A percentile compares a stretch with the other conserved stretches of the same genome.
These are phyloP conservation scores for Priceomyces carsonii DNA, from an alignment of 805 yeast species.

Conservation along the genomic window DNA sequence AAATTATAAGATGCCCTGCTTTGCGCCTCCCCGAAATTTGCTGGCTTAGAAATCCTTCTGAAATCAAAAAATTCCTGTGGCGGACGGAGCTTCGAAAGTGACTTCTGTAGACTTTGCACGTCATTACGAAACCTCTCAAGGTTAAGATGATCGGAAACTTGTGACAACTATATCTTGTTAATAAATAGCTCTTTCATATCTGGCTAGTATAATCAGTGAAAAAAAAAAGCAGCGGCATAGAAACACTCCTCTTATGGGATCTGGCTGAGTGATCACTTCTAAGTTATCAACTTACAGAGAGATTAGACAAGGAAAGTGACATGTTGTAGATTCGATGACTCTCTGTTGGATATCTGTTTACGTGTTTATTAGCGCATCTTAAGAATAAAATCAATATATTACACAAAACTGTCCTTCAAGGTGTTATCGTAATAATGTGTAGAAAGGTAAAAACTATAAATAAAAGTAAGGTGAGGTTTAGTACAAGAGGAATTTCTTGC, in stretches of 20 bases:
- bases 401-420: constrained; percentile 3
- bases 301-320: constrained; percentile 37
- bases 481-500: background rate
- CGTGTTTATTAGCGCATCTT: constrained; percentile 5
- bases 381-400: constrained; percentile 1
- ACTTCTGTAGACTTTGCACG: constrained; percentile 55
- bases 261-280: no score
- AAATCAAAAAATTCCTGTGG: constrained; percentile 93
- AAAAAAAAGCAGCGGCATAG: no score
- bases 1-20: constrained; percentile 84
- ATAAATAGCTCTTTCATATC: constrained; percentile 8
- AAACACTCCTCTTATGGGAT: no score
- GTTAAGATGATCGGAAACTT: constrained; percentile 48
- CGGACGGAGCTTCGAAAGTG: constrained; percentile 74
- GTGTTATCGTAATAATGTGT: background rate
- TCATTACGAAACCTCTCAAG: constrained; percentile 46
- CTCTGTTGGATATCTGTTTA: constrained; percentile 4
- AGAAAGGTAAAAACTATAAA: background rate
- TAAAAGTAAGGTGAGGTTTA: background rate
- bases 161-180: constrained; percentile 32
- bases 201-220: no score
- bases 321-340: constrained; percentile 14
- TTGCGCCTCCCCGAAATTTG: constrained; percentile 85
- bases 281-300: constrained; percentile 47
- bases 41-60: constrained; percentile 87